Evolutionary conservation across 148 eudicot genomes (phyloP), one percentile per base, ranked within the genome.

Genomic region (Rhododendron kiyosumense): DNA sequence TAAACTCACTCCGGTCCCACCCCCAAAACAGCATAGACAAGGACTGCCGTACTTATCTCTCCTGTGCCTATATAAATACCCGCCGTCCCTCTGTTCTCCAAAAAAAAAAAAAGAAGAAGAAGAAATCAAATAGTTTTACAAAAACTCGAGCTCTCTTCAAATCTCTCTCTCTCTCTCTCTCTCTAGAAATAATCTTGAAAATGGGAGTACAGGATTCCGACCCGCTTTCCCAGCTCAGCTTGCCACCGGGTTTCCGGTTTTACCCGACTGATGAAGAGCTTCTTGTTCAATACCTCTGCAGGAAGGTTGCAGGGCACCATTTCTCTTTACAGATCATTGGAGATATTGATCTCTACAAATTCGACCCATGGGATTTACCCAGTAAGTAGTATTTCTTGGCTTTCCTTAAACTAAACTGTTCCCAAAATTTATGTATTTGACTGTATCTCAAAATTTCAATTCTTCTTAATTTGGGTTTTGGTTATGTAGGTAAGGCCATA

Each of bases 181-280:
- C 45, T 48, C 41, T 69, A 48, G 46, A 71, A 48, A 73, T 48
- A n/a, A 8, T 28, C 5, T 46, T 13, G 11, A 38, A 78, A 87
- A 94, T 92, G 98, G 94, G 92, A 30, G 65, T 91, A 2, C 89
- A 81, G 45, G 93, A 87, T 38, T 84, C 67, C 7, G 95, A 93
- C 80, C 95, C 93, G 7, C 85, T 89, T 28, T 84, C 94, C 17
- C 97, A 92, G 81, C 87, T 93, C 73, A 88, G 93, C 69, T 87
- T 95, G 79, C 98, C 98, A 4, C 97, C 98, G 12, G 98, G 98
- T 26, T 95, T 95, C 84, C 89, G 98, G 28, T 95, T 95, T 82
- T 91, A 88, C 85, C 98, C 98, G 0, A 94, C 98, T 0, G 98
- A 95, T 71, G 98, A 93, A 76, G 98, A 95, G 86, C 92, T 95